Conservation (phyloP, 2,329 filamentous ascomycete species). For the Leptographium radiaticola region DNA sequence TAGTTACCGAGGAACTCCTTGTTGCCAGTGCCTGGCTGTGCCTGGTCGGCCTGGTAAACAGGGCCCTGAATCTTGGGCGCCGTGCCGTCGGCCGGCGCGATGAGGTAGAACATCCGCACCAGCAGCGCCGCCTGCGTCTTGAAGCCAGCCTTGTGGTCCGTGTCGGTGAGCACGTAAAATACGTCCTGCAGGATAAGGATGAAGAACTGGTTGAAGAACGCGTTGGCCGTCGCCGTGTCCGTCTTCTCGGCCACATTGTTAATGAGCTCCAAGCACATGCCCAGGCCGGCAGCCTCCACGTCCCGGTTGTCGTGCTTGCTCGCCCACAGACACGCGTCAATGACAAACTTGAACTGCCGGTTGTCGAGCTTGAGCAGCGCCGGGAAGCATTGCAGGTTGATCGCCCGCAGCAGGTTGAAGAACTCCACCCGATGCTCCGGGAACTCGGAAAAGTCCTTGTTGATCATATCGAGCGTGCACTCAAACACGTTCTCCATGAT, state of each 20-base stretch:
- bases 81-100: conserved; percentile 55
- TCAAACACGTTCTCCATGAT: conserved; percentile 99
- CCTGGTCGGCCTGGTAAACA: conserved; percentile 77
- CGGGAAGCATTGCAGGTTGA: conserved; percentile 96
- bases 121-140: conserved; percentile 93
- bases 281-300: conserved; percentile 88
- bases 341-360: conserved; percentile 97
- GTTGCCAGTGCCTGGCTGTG: conserved; percentile 71
- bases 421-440: conserved; percentile 99
- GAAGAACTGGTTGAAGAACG: conserved; percentile 98
- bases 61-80: conserved; percentile 83
- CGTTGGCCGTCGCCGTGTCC: conserved; percentile 71
- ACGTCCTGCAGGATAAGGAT: conserved; percentile 92
- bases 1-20: conserved; percentile 83
- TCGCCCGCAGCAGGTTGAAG: conserved; percentile 90
- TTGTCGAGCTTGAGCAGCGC: conserved; percentile 87
- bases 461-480: conserved; percentile 98
- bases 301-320: conserved; percentile 99
- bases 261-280: conserved; percentile 96
- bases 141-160: conserved; percentile 97
- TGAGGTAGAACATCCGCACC: conserved; percentile 91
- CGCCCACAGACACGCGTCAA: conserved; percentile 99
- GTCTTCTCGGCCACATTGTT: conserved; percentile 94
- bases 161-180: conserved; percentile 95
- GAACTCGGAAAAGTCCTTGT: conserved; percentile 99